Evolutionary conservation across 768 basidiomycete species (phyloP).

Genomic region (Vararia minispora): DNA sequence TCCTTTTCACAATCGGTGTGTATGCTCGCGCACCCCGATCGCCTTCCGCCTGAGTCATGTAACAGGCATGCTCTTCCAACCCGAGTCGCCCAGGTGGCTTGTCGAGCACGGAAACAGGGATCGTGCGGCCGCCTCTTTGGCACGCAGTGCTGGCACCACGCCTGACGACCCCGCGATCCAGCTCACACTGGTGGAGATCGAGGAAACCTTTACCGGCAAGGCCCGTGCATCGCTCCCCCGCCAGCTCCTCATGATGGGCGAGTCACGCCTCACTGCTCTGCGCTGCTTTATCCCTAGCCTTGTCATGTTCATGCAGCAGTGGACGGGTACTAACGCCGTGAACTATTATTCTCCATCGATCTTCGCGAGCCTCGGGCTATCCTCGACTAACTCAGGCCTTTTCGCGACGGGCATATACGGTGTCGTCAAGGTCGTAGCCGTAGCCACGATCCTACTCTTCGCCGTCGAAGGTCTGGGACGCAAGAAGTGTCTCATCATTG

Average conservation of each 20-base stretch:
- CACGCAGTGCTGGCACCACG: constrained; percentile 23
- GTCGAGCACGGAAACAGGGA: constrained; percentile 34
- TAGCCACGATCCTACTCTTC: constrained; percentile 28
- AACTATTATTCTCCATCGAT: constrained; percentile 45
- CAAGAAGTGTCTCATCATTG: constrained; percentile 37
- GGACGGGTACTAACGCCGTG: constrained; percentile 44
- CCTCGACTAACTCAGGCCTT: constrained; percentile 29
- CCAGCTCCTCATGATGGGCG: constrained; percentile 33
- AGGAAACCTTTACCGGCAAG: constrained; percentile 35
- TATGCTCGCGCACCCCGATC: neutral
- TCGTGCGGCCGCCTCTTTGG: constrained; percentile 29
- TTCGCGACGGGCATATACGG: constrained; percentile 39
- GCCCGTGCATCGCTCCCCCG: constrained; percentile 21
- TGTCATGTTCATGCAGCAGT: constrained; percentile 38
- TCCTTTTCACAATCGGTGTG: constrained; percentile 27
- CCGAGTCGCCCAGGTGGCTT: constrained; percentile 49
- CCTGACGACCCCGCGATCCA: constrained; percentile 25
- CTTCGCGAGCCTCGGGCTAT: constrained; percentile 37
- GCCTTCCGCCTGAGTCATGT: constrained; percentile 7
- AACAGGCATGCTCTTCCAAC: constrained; percentile 35
- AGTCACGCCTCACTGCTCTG: constrained; percentile 30
- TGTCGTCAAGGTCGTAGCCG: constrained; percentile 30
- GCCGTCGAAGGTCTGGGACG: constrained; percentile 39
- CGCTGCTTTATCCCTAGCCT: constrained; percentile 34
- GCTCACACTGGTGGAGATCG: constrained; percentile 33